Percentiles rank a stretch among this genome's conserved stretches.
Evolutionary conservation across 257 asterid genomes (phyloP).

Genomic region (Forsythia viridissima): DNA sequence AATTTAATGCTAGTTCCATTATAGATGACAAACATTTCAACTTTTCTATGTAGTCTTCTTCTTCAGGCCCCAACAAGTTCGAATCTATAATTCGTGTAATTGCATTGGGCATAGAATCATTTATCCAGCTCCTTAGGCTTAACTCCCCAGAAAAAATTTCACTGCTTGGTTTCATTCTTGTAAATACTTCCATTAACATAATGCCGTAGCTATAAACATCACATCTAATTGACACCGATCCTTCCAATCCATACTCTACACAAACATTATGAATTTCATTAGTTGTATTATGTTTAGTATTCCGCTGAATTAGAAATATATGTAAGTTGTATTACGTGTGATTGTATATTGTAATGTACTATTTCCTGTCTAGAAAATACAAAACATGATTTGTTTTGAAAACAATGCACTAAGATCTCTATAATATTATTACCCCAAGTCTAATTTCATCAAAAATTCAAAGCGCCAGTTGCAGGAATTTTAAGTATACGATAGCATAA

Average conservation of each 20-base stretch:
- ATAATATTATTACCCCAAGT: too few species aligned
- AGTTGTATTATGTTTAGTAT: too few species aligned
- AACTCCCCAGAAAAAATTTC: not conserved
- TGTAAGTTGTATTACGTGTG: too few species aligned
- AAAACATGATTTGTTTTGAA: too few species aligned
- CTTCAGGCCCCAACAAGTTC: too few species aligned
- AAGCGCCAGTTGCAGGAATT: not conserved
- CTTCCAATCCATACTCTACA: conserved; percentile 24
- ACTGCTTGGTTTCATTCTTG: conserved; percentile 17
- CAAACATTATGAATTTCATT: not conserved
- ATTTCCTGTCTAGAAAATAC: too few species aligned
- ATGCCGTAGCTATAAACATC: conserved; percentile 28
- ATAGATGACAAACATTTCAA: not conserved
- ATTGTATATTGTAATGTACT: too few species aligned
- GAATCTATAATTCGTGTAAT: not conserved
- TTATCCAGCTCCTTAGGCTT: not conserved
- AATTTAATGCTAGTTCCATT: conserved; percentile 13
- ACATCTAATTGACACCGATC: conserved; percentile 12
- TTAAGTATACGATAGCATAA: too few species aligned
- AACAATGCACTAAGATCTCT: too few species aligned
- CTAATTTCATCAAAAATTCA: too few species aligned
- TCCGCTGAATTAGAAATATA: too few species aligned
- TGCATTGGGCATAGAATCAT: not conserved
- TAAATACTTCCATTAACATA: conserved; percentile 25
- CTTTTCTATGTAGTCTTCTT: too few species aligned